Conservation (phyloP, 768 basidiomycete genomes). For the Mycena chlorophos region DNA sequence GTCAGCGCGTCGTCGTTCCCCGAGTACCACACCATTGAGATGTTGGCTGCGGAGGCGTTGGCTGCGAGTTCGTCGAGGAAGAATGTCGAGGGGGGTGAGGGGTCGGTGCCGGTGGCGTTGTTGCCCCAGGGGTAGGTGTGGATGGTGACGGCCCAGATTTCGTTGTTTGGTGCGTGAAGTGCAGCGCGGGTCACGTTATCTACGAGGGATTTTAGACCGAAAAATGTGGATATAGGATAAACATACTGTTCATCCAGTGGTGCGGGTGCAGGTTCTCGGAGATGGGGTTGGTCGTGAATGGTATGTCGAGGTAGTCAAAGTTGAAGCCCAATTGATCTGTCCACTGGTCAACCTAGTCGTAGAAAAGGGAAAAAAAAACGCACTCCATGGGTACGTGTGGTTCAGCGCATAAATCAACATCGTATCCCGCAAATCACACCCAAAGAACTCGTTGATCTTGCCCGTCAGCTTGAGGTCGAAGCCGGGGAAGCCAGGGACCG, state of each 20-base stretch:
- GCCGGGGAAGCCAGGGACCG: slow-evolving; percentile 5
- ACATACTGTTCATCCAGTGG: slow-evolving; percentile 40
- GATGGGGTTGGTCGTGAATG: slow-evolving; percentile 13
- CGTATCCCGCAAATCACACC: not conserved
- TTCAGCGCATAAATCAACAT: not conserved
- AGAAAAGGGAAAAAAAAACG: not conserved
- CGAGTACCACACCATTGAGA: slow-evolving; percentile 44
- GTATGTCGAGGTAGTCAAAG: slow-evolving; percentile 14
- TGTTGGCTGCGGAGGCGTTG: slow-evolving; percentile 39
- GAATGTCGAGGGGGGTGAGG: not conserved
- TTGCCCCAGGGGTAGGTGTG: slow-evolving; percentile 8
- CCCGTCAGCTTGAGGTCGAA: not conserved
- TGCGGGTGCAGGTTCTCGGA: slow-evolving; percentile 30
- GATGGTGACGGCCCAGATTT: slow-evolving; percentile 13
- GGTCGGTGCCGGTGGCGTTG: not conserved
- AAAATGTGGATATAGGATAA: not conserved
- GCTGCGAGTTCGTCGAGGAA: slow-evolving; percentile 49
- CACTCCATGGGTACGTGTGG: not conserved
- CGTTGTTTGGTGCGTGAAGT: slow-evolving; percentile 46
- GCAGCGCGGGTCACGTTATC: slow-evolving; percentile 44
- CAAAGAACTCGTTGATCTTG: not conserved
- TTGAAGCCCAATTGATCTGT: slow-evolving; percentile 8
- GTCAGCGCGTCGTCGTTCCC: slow-evolving; percentile 53
- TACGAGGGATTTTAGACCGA: slow-evolving; percentile 14
- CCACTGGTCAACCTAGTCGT: not conserved